phyloP scores from a whole-genome alignment of 2,329 filamentous ascomycete genomes.

The Curvularia spicifera region DNA sequence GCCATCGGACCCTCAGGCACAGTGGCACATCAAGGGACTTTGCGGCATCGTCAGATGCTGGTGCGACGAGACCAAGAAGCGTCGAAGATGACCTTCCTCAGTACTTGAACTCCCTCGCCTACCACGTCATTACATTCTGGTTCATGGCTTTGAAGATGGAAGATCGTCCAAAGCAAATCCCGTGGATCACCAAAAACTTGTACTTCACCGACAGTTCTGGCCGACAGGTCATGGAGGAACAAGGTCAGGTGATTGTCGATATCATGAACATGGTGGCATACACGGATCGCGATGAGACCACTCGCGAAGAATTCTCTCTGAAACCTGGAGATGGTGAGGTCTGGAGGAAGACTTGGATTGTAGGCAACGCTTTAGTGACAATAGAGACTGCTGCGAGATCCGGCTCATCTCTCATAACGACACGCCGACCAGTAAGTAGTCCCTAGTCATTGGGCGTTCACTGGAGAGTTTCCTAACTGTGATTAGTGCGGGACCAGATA shows the following conservation, averaged over 20 bases:
- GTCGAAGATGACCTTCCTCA: constrained; percentile 79
- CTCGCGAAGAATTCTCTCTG: constrained; percentile 69
- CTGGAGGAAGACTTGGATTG: constrained; percentile 71
- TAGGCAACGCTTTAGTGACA: constrained; percentile 76
- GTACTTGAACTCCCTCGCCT: constrained; percentile 92
- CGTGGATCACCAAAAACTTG: constrained; percentile 88
- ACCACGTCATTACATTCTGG: constrained; percentile 97
- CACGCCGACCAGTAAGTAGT: constrained; percentile 72
- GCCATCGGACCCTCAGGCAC: constrained; percentile 49
- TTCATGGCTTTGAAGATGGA: constrained; percentile 87
- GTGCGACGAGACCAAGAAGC: constrained; percentile 50
- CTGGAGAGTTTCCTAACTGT: constrained; percentile 17
- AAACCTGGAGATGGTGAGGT: constrained; percentile 69
- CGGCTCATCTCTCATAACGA: constrained; percentile 73
- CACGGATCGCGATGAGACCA: constrained; percentile 81
- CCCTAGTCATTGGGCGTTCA: constrained; percentile 48
- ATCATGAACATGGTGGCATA: constrained; percentile 91
- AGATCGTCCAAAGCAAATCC: constrained; percentile 82
- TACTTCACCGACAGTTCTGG: constrained; percentile 78
- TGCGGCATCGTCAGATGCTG: constrained; percentile 29
- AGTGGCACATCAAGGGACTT: constrained; percentile 55
- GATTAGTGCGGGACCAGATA: constrained; percentile 52
- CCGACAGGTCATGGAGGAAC: constrained; percentile 80
- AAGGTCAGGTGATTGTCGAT: constrained; percentile 90
- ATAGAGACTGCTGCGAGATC: constrained; percentile 72